phyloP scores from a whole-genome alignment of 345 rosid genomes.

The Corchorus olitorius region DNA sequence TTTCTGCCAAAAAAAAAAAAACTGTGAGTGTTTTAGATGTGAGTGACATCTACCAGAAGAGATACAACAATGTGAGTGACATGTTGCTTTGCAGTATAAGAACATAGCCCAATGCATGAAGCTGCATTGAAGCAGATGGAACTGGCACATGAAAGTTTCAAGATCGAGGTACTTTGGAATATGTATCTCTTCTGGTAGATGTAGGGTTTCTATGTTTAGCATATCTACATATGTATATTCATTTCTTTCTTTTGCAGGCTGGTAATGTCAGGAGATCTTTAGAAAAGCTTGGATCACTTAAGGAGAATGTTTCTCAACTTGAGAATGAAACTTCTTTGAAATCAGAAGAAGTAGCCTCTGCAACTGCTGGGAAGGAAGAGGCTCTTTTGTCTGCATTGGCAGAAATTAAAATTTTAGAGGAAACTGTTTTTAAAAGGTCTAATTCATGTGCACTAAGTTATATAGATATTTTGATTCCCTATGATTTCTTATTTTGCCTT shows the following conservation, averaged over 20 bases:
- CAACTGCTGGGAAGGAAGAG: constrained; percentile 67
- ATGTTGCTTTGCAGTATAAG: constrained; percentile 69
- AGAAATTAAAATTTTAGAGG: constrained; percentile 73
- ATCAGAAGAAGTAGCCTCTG: constrained; percentile 67
- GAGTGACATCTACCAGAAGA: too few relatives aligned
- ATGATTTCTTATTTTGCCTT: neutral
- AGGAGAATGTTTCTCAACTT: constrained; percentile 69
- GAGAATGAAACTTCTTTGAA: constrained; percentile 68
- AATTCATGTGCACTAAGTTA: constrained; percentile 19
- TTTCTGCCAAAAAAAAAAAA: too few relatives aligned
- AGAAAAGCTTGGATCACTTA: constrained; percentile 71
- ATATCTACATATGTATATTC: neutral
- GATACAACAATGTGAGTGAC: constrained; percentile 25
- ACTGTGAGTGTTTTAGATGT: neutral
- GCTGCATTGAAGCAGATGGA: constrained; percentile 92
- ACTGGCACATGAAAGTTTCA: constrained; percentile 76
- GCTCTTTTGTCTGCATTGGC: constrained; percentile 64
- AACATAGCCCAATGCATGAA: constrained; percentile 94
- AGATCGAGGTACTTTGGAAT: constrained; percentile 59
- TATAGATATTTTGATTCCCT: neutral
- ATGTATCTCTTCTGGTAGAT: neutral
- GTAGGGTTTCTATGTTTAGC: neutral
- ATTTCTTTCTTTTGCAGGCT: constrained; percentile 45
- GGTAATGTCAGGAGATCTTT: constrained; percentile 65
- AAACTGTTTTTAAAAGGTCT: constrained; percentile 61